A percentile compares a stretch with the other conserved stretches of the same genome.
Conservation (phyloP, 2,329 filamentous ascomycete species). For the Beauveria sp. region DNA sequence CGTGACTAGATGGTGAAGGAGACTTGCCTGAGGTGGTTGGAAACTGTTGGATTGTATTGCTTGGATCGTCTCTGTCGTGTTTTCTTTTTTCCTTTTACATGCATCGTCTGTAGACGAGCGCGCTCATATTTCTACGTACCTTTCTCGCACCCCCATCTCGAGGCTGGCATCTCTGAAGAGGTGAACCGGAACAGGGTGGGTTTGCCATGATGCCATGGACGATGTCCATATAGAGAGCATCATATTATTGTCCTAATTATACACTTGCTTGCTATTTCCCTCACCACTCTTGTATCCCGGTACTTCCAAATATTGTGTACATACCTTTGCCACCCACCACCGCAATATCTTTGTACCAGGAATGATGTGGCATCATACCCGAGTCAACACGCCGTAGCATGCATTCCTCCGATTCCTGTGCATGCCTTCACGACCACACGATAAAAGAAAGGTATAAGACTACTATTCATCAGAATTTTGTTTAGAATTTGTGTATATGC, state of each 20-base stretch:
- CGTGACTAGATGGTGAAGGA: slow-evolving; percentile 19
- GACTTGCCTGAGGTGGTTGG: neutral
- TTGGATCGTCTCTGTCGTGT: neutral
- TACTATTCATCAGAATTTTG: neutral
- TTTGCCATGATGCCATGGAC: neutral
- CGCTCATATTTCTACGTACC: neutral
- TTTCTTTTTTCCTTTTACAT: neutral
- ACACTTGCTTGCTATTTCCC: too few species aligned
- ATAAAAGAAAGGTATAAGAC: neutral
- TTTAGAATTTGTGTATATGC: neutral
- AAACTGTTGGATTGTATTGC: neutral
- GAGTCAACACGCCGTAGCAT: too few species aligned
- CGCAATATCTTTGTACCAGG: too few species aligned
- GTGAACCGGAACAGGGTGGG: neutral
- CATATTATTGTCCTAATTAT: neutral
- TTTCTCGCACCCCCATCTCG: neutral
- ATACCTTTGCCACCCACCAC: too few species aligned
- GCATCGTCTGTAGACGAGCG: neutral
- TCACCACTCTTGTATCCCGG: too few species aligned
- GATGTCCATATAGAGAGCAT: neutral
- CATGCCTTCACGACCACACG: too few species aligned
- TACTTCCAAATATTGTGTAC: too few species aligned
- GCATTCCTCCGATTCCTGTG: too few species aligned
- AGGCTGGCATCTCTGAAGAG: neutral
- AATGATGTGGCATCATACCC: too few species aligned